Conservation (phyloP, 106 monocot species). For the Platanthera zijinensis region DNA sequence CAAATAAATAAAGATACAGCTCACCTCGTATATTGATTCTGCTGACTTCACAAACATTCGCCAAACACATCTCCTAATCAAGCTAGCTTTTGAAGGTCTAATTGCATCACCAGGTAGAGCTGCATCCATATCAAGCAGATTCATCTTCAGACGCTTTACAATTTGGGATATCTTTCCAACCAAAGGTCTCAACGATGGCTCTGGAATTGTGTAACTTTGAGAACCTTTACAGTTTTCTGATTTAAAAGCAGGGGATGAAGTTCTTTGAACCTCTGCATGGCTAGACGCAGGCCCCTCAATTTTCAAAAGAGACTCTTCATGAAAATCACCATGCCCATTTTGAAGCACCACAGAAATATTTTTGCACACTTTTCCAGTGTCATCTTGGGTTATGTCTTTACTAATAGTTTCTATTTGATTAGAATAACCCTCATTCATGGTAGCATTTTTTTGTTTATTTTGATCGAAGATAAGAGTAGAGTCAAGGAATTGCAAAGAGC, state of each 20-base stretch:
- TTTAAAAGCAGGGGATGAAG: conserved; percentile 12
- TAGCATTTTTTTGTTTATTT: conserved; percentile 10
- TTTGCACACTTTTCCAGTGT: neutral
- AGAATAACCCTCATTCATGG: neutral
- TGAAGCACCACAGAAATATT: conserved; percentile 2
- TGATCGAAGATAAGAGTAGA: conserved; percentile 17
- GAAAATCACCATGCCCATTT: conserved; percentile 15
- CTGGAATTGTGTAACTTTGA: conserved; percentile 38
- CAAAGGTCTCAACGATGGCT: conserved; percentile 58
- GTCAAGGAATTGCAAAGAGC: conserved; percentile 20
- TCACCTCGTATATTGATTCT: conserved; percentile 76
- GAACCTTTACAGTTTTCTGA: conserved; percentile 9
- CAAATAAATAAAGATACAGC: neutral
- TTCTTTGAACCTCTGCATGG: conserved; percentile 3
- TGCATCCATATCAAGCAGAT: conserved; percentile 91
- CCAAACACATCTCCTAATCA: conserved; percentile 64
- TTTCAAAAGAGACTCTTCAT: conserved; percentile 11
- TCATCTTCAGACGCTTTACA: conserved; percentile 62
- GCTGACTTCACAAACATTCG: conserved; percentile 84
- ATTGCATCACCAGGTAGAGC: conserved; percentile 69
- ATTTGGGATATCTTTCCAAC: conserved; percentile 54
- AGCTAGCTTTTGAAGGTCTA: conserved; percentile 31
- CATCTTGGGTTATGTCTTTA: conserved; percentile 4
- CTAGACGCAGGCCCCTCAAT: neutral
- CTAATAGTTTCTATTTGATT: neutral